These are phyloP conservation scores for Trichothecium roseum DNA, from an alignment of 2,329 filamentous ascomycete genomes.

Conservation along the genomic window DNA sequence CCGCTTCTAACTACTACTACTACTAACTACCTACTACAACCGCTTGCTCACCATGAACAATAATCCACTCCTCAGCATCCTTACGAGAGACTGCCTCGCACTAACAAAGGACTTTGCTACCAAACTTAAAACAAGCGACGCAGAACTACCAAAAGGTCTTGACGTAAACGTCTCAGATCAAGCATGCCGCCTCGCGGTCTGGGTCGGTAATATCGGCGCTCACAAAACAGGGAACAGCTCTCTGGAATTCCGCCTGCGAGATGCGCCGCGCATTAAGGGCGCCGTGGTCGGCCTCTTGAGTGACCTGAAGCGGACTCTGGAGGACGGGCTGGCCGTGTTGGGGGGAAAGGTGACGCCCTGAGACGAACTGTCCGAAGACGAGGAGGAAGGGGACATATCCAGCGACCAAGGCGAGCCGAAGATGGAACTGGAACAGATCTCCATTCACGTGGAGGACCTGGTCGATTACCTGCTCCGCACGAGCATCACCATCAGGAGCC, in stretches of 20 bases:
- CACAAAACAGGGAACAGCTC: slow-evolving; percentile 7
- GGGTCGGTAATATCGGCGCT: slow-evolving; percentile 10
- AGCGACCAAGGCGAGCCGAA: slow-evolving; percentile 1
- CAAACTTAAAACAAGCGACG: too few relatives aligned
- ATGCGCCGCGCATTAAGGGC: slow-evolving; percentile 9
- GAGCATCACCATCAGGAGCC: slow-evolving; percentile 24
- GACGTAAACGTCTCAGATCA: slow-evolving; percentile 1
- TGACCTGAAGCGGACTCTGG: slow-evolving; percentile 7
- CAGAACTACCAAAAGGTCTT: too few relatives aligned
- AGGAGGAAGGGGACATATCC: not conserved
- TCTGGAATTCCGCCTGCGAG: slow-evolving; percentile 10
- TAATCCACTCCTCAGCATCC: too few relatives aligned
- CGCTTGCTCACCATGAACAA: too few relatives aligned
- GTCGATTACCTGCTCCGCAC: slow-evolving; percentile 22
- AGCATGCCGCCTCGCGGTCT: slow-evolving; percentile 11
- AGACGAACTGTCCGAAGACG: not conserved
- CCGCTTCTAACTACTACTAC: too few relatives aligned
- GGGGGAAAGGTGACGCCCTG: slow-evolving; percentile 3
- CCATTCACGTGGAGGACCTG: slow-evolving; percentile 10
- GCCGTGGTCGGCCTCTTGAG: slow-evolving; percentile 13
- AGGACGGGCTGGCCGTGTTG: slow-evolving; percentile 1
- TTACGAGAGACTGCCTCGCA: too few relatives aligned
- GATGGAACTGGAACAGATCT: slow-evolving; percentile 10
- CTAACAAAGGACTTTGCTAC: too few relatives aligned
- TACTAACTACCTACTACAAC: too few relatives aligned